These are phyloP conservation scores for Aspergillus japonicus DNA, from an alignment of 2,329 filamentous ascomycete species.

Conservation along the genomic window DNA sequence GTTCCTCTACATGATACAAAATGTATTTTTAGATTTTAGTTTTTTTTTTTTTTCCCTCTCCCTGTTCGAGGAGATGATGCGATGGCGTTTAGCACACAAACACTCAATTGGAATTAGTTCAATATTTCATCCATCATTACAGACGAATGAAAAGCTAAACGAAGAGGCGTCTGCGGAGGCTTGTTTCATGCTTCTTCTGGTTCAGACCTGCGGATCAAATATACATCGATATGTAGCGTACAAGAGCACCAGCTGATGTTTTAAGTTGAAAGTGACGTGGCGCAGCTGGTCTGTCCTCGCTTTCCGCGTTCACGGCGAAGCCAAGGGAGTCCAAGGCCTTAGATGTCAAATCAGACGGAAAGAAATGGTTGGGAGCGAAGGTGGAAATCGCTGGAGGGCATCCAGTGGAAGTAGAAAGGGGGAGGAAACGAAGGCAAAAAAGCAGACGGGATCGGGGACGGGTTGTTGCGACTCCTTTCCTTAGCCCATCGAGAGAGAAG, in stretches of 20 bases:
- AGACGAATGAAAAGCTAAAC: neutral
- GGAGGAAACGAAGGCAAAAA: neutral
- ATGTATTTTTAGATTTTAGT: conserved; percentile 27
- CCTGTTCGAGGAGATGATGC: conserved; percentile 12
- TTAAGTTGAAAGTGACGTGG: neutral
- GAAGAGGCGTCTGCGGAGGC: neutral
- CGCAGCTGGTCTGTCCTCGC: neutral
- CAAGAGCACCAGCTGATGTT: conserved; percentile 8
- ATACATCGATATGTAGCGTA: conserved; percentile 18
- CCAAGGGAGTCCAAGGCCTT: neutral
- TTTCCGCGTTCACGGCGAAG: neutral
- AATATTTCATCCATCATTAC: neutral
- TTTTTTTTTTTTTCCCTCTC: neutral
- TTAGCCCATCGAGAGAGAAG: neutral
- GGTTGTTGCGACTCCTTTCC: neutral
- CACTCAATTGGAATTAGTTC: conserved; percentile 1
- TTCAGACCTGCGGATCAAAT: conserved; percentile 12
- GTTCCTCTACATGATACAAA: conserved; percentile 12
- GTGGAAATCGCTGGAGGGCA: neutral
- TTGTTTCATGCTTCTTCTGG: neutral
- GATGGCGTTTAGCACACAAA: conserved; percentile 21
- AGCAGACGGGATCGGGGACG: neutral
- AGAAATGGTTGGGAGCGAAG: neutral
- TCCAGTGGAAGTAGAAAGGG: neutral
- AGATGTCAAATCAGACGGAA: neutral